Conservation (phyloP, 2,329 filamentous ascomycete species). For the Emmonsiellopsis sp. region DNA sequence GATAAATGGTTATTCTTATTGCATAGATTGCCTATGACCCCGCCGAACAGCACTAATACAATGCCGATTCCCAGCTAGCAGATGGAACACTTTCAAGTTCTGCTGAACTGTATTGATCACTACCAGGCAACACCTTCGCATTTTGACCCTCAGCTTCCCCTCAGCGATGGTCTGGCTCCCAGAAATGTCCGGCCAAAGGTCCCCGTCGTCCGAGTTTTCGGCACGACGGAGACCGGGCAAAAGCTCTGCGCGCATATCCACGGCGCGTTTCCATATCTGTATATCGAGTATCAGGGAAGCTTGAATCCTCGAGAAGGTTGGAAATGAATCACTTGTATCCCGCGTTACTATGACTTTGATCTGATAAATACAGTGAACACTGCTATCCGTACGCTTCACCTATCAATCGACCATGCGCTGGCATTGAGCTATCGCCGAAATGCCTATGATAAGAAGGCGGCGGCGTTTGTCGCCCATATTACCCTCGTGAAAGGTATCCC, state of each 20-base stretch:
- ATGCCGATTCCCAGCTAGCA: slow-evolving; percentile 11
- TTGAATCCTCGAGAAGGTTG: slow-evolving; percentile 59
- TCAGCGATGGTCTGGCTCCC: slow-evolving; percentile 51
- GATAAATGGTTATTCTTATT: neutral
- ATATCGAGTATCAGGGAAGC: slow-evolving; percentile 70
- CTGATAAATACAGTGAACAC: slow-evolving; percentile 50
- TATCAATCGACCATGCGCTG: slow-evolving; percentile 84
- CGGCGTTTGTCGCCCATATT: slow-evolving; percentile 77
- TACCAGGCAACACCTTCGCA: slow-evolving; percentile 74
- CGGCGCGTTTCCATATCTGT: slow-evolving; percentile 93
- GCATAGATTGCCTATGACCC: neutral
- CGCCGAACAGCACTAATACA: neutral
- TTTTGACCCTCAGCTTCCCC: slow-evolving; percentile 71
- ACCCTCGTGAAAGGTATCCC: slow-evolving; percentile 86
- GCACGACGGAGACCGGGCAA: slow-evolving; percentile 86
- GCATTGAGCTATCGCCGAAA: slow-evolving; percentile 76
- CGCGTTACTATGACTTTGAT: slow-evolving; percentile 3
- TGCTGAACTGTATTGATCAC: slow-evolving; percentile 91
- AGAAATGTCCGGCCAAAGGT: slow-evolving; percentile 60
- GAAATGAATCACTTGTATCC: slow-evolving; percentile 16
- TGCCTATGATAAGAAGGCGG: slow-evolving; percentile 56
- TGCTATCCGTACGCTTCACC: slow-evolving; percentile 69
- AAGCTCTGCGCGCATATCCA: slow-evolving; percentile 95
- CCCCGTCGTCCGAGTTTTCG: slow-evolving; percentile 83
- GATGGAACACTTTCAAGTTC: slow-evolving; percentile 76